These are phyloP conservation scores for Cicer yamashitae DNA, from an alignment of 306 rosid genomes.

Conservation along the genomic window DNA sequence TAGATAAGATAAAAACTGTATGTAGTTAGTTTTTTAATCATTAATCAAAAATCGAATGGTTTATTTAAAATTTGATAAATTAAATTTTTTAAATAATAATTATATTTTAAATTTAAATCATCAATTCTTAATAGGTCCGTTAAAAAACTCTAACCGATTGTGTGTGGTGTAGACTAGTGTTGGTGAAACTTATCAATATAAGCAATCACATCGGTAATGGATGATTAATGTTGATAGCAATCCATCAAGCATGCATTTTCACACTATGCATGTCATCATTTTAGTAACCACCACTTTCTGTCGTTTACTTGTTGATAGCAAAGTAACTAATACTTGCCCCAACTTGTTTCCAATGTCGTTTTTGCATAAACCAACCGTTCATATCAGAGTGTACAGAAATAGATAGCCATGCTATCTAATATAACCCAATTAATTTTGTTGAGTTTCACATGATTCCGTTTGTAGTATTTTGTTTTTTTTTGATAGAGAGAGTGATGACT, in stretches of 20 bases:
- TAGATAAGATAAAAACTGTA: too few relatives aligned
- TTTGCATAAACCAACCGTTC: background rate
- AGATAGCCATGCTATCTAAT: background rate
- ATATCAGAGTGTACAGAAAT: constrained; percentile 11
- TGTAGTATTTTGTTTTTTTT: background rate
- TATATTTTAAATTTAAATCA: too few relatives aligned
- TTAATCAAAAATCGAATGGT: too few relatives aligned
- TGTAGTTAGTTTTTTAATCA: too few relatives aligned
- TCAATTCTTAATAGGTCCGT: too few relatives aligned
- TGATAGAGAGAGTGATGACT: background rate
- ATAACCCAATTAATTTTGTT: constrained; percentile 15
- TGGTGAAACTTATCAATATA: constrained; percentile 14
- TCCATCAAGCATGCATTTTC: background rate
- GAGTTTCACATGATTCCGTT: background rate
- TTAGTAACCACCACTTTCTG: constrained; percentile 38
- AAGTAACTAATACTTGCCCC: constrained; percentile 25
- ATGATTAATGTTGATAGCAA: constrained; percentile 27
- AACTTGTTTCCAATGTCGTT: background rate
- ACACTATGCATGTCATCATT: background rate
- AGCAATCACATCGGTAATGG: background rate
- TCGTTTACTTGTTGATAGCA: constrained; percentile 14
- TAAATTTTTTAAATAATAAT: too few relatives aligned
- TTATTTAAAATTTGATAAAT: too few relatives aligned
- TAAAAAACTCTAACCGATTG: too few relatives aligned
- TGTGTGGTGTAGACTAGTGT: background rate